phyloP scores from a whole-genome alignment of 208 protist genomes.

The Acanthamoeba royreba region DNA sequence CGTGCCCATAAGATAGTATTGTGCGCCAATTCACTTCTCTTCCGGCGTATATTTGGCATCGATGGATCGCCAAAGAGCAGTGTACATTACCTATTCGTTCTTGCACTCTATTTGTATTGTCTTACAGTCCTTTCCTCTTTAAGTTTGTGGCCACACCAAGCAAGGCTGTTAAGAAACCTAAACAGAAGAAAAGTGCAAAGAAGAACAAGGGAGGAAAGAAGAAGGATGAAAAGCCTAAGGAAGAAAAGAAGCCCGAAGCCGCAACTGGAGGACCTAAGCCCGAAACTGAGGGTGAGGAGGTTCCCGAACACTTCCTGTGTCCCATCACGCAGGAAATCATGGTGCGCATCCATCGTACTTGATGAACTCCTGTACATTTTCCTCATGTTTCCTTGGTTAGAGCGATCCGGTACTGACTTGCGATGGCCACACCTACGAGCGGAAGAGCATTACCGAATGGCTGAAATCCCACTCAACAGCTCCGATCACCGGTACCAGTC shows the following conservation, averaged over 20 bases:
- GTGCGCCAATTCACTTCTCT: background rate
- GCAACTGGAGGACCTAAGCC: background rate
- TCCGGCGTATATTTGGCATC: constrained; percentile 13
- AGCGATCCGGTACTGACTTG: constrained; percentile 20
- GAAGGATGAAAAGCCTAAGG: too few species aligned
- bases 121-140: too few species aligned
- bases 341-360: background rate
- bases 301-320: constrained; percentile 22
- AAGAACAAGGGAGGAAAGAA: too few species aligned
- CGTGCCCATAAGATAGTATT: constrained; percentile 35
- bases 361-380: too few species aligned
- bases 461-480: background rate
- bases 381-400: background rate
- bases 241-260: too few species aligned
- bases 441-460: background rate
- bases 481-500: background rate
- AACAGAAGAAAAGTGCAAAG: too few species aligned
- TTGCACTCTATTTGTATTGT: too few species aligned
- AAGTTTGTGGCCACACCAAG: too few species aligned
- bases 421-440: constrained; percentile 30
- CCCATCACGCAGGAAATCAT: constrained; percentile 46
- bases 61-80: background rate
- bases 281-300: background rate
- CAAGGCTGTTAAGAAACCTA: too few species aligned
- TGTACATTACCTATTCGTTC: too few species aligned